Conservation (phyloP, 371 early-diverging fungal species). For the Mucor piriformis region DNA sequence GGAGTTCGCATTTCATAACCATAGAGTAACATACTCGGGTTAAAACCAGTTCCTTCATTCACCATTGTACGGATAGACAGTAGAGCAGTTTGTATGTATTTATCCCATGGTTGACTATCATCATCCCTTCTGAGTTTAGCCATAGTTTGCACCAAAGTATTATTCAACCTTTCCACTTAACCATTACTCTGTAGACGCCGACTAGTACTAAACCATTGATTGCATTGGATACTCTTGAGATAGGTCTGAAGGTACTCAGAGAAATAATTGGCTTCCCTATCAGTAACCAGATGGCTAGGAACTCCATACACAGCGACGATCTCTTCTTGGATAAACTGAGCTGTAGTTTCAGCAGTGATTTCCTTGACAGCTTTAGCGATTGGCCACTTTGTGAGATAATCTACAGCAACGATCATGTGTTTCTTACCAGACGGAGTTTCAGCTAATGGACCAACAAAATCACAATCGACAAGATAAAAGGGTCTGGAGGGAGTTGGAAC, state of each 20-base stretch:
- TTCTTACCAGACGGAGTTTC: slow-evolving; percentile 10
- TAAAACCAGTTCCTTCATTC: slow-evolving; percentile 9
- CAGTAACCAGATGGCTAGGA: slow-evolving; percentile 14
- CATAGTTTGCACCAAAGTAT: slow-evolving; percentile 20
- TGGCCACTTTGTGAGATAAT: slow-evolving; percentile 29
- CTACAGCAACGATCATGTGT: slow-evolving; percentile 27
- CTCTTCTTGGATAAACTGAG: slow-evolving; percentile 12
- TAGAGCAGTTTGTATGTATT: slow-evolving; percentile 10
- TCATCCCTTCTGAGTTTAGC: slow-evolving; percentile 20
- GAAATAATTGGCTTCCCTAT: slow-evolving; percentile 29
- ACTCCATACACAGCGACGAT: slow-evolving; percentile 10
- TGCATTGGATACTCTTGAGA: slow-evolving; percentile 17
- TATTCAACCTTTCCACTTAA: slow-evolving; percentile 38
- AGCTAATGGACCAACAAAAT: slow-evolving; percentile 27
- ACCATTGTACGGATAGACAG: slow-evolving; percentile 20
- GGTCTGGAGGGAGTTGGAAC: slow-evolving; percentile 4
- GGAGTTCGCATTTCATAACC: slow-evolving; percentile 28
- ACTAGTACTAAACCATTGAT: slow-evolving; percentile 23
- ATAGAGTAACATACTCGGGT: slow-evolving; percentile 18
- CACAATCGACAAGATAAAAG: slow-evolving; percentile 21
- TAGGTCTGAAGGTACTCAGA: slow-evolving; percentile 4
- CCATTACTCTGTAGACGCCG: slow-evolving; percentile 38
- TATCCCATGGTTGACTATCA: slow-evolving; percentile 9
- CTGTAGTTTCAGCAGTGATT: slow-evolving; percentile 17
- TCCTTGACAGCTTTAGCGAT: slow-evolving; percentile 1